These are phyloP conservation scores for Luvunga scandens DNA, from an alignment of 345 rosid species.

Conservation along the genomic window DNA sequence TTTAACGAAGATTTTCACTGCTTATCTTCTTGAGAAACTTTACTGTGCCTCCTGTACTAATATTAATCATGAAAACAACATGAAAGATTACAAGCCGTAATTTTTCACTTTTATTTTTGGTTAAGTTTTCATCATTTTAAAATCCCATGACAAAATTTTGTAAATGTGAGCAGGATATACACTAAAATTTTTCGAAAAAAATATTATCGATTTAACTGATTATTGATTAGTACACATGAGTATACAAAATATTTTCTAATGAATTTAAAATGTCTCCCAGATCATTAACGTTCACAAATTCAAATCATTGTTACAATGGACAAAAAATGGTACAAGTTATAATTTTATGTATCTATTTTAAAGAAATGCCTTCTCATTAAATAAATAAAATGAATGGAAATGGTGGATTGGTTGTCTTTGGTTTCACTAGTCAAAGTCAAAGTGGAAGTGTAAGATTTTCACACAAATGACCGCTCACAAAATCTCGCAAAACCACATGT, in stretches of 20 bases:
- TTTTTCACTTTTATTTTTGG: background rate
- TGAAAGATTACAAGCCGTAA: background rate
- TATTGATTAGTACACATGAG: too few species aligned
- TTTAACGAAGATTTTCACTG: conserved; percentile 20
- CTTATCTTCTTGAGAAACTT: conserved; percentile 6
- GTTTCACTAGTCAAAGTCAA: background rate
- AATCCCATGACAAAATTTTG: background rate
- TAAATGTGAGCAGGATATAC: too few species aligned
- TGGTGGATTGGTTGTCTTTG: background rate
- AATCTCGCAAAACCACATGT: background rate
- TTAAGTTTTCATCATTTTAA: background rate
- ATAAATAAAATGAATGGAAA: background rate
- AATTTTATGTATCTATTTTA: too few species aligned
- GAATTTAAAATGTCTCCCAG: too few species aligned
- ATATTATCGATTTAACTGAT: too few species aligned
- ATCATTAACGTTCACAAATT: too few species aligned
- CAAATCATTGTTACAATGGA: too few species aligned
- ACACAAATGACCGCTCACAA: background rate
- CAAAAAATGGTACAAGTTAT: too few species aligned
- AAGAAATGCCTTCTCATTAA: background rate
- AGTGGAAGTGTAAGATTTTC: background rate
- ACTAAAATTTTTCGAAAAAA: too few species aligned
- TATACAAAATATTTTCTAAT: too few species aligned
- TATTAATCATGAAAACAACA: background rate
- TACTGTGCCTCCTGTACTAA: background rate